phyloP scores from a whole-genome alignment of 305 asterid species.

The Plantago coronopus region DNA sequence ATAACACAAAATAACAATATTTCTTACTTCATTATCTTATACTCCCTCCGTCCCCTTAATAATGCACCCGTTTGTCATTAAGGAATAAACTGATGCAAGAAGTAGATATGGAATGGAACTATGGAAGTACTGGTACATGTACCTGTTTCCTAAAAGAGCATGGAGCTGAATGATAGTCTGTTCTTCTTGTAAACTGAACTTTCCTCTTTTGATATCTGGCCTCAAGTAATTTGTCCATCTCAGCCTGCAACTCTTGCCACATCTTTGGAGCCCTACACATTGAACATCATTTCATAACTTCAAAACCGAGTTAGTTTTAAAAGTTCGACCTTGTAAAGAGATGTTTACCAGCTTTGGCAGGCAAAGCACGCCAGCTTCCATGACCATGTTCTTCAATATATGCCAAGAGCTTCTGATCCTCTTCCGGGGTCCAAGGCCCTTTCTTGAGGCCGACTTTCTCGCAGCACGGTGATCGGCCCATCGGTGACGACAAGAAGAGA shows the following conservation, averaged over 20 bases:
- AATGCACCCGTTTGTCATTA: too few relatives aligned
- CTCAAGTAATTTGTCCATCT: constrained; percentile 90
- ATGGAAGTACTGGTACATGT: background rate
- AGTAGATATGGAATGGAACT: too few relatives aligned
- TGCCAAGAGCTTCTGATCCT: constrained; percentile 83
- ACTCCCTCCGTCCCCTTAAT: too few relatives aligned
- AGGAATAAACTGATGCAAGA: too few relatives aligned
- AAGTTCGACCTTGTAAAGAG: background rate
- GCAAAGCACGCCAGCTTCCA: constrained; percentile 96
- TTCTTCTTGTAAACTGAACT: constrained; percentile 83
- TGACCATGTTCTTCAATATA: constrained; percentile 84
- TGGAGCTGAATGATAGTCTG: constrained; percentile 91
- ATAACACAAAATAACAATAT: too few relatives aligned
- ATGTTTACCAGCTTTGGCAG: constrained; percentile 66
- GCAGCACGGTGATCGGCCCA: constrained; percentile 95
- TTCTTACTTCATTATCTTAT: too few relatives aligned
- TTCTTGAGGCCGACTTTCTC: constrained; percentile 79
- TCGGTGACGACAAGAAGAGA: constrained; percentile 33
- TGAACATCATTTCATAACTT: background rate
- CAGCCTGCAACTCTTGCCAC: constrained; percentile 89
- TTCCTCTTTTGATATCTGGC: constrained; percentile 91
- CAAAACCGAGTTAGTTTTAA: background rate
- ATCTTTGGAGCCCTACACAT: constrained; percentile 66
- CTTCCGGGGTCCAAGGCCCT: constrained; percentile 97
- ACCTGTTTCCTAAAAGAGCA: constrained; percentile 96